Evolutionary conservation across 2,329 filamentous ascomycete species (phyloP).

Genomic region (Colletotrichum simmondsii): DNA sequence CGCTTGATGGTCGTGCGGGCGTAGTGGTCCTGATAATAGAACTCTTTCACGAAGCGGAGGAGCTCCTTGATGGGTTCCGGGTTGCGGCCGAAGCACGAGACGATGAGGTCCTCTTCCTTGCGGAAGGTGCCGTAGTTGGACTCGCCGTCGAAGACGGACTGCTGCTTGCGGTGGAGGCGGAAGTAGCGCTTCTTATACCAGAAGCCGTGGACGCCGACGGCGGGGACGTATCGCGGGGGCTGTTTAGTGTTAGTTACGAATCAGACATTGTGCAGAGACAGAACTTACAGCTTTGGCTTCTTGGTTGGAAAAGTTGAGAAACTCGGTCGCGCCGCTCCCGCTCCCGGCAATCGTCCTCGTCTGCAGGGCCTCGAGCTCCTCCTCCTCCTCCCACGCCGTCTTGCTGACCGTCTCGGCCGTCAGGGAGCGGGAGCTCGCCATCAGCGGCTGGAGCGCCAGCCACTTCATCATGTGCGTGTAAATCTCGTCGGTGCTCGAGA

Average conservation of each 20-base stretch:
- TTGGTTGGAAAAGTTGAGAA: conserved; percentile 70
- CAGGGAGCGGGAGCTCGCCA: conserved; percentile 62
- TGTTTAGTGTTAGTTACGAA: conserved; percentile 36
- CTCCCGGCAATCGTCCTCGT: conserved; percentile 47
- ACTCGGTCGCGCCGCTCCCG: conserved; percentile 48
- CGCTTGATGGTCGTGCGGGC: conserved; percentile 68
- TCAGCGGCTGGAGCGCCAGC: conserved; percentile 62
- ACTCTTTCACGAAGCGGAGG: conserved; percentile 62
- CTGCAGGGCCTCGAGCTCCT: conserved; percentile 53
- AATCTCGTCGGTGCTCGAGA: conserved; percentile 67
- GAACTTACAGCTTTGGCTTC: conserved; percentile 58
- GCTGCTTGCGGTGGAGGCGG: conserved; percentile 56
- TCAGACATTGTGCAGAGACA: no score
- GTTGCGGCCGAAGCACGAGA: conserved; percentile 65
- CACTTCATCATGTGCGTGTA: conserved; percentile 69
- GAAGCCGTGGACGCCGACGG: conserved; percentile 63
- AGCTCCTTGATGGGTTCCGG: conserved; percentile 66
- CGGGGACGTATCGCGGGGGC: conserved; percentile 64
- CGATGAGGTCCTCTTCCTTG: conserved; percentile 62
- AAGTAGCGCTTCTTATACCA: conserved; percentile 66
- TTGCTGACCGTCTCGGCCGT: conserved; percentile 66
- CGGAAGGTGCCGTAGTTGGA: conserved; percentile 52
- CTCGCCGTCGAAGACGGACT: conserved; percentile 52
- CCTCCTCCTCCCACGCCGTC: conserved; percentile 67
- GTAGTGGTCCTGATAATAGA: conserved; percentile 60